Base-by-base conservation (phyloP, 1,284 basidiomycete genomes). In the Ceratobasidium sp. region DNA sequence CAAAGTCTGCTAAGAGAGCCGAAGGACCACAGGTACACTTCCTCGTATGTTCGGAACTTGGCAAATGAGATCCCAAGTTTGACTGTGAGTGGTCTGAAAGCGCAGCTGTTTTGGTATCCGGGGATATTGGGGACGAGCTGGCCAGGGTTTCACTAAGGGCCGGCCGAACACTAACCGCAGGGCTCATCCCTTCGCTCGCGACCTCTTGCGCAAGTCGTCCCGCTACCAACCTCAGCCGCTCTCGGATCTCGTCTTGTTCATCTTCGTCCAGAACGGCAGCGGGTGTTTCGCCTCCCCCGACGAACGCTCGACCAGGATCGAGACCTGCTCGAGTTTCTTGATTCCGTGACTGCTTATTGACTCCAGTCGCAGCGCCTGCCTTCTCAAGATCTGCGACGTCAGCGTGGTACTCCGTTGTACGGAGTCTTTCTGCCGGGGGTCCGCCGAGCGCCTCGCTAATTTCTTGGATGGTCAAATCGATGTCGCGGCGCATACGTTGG, bases 401-500 rank as follows among this genome's bases (percentile, higher is more conserved):
- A 7, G 54, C 15, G n/a, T 34, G 34, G 20, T 50, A 49, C 35
- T 62, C 58, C 32, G 43, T 49, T 4, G 58, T n/a, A 13, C 58
- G 42, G 20, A 50, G 15, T 29, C 25, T 27, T 22, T 50, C 43
- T 5, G 58, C 50, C n/a, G 73, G 70, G 31, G 69, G 65, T n/a
- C 73, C 73, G 15, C 71, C 75, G 20, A 77, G 69, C 12, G 73
- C 72, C 17, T 64, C 58, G 25, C 71, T 72, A 7, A 77, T 73
- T 49, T 78, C 77, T 15, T 72, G 67, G 32, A 78, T 75, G 2
- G 75, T 73, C 15, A 52, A 52, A 20, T 67, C 60, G 45, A 64
- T 70, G 70, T 75, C 74, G 42, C 75, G 74, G 13, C 76, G 73
- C 20, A 77, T 68, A 22, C 73, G 62, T 17, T 72, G 74, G 53